Evolutionary conservation across 1,139 yeast species (phyloP), one percentile per base, ranked within the genome.

Genomic region (Kodamaea suecica): DNA sequence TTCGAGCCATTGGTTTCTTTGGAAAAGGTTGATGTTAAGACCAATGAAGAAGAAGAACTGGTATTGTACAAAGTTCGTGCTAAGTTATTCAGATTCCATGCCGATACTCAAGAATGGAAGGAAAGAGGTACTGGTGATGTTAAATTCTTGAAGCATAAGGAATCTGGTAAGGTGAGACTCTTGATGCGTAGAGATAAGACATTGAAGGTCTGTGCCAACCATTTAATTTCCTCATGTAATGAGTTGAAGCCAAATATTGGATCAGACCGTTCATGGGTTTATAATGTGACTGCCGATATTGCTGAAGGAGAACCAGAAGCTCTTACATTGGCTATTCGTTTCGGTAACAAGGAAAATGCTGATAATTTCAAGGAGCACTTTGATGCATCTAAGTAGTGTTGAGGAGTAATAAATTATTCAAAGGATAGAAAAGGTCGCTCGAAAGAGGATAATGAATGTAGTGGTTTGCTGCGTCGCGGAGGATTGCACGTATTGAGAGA

Each of bases 111-210:
- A 57, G 98, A 92, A 69, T 92, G 99, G 98, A 92, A 94, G 66
- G 99, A 94, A 73, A 85, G 98, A 73, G 98, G 98, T 50, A 88
- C 97, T 30, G 99, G 98, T 53, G 98, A 92, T 58, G 97, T 90
- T 53, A 87, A 90, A 68, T 87, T 92, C 65, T 78, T 92, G 61
- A 78, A 92, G 70, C 96, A 90, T 71, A 87, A 86, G 66, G 69
- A 69, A 43, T 70, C 87, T 39, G 75, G 77, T 39, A 90, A 86
- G 70, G 85, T 84, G 45, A 83, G 98, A 70, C 67, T 92, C 48
- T 75, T 92, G 59, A 92, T 92, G 98, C 86, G 98, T 78, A 87
- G 98, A 71, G 98, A 92, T 71, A 92, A 92, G 74, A 92, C 97
- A 39, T 78, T 90, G 59, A 92, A 92, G 76, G 84, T 94, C 55